These are phyloP conservation scores for Boechera stricta DNA, from an alignment of 345 rosid genomes.

Conservation along the genomic window DNA sequence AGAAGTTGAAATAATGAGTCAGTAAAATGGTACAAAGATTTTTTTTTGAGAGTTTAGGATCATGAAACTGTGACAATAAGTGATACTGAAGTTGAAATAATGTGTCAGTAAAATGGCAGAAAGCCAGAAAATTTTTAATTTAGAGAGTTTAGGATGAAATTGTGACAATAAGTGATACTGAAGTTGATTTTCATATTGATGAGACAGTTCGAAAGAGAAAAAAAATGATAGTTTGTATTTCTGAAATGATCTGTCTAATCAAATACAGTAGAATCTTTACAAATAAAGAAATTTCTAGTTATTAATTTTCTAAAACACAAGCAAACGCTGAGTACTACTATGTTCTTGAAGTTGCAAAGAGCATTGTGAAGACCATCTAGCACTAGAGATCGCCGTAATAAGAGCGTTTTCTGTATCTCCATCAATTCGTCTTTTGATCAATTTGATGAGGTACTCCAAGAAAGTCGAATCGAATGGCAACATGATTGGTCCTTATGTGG, in stretches of 20 bases:
- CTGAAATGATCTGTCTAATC: not conserved
- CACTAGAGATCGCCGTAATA: not conserved
- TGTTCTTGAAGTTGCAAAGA: not conserved
- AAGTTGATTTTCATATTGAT: not conserved
- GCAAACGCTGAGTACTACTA: not conserved
- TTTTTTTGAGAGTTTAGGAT: too few species aligned
- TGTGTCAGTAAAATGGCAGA: too few species aligned
- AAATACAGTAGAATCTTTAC: not conserved
- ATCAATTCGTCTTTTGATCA: slow-evolving; percentile 1
- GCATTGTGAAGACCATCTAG: slow-evolving; percentile 10
- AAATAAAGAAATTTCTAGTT: not conserved
- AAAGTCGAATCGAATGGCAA: slow-evolving; percentile 42
- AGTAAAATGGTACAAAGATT: too few species aligned
- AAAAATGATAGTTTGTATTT: not conserved
- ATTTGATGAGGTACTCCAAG: slow-evolving; percentile 37
- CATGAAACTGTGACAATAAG: too few species aligned
- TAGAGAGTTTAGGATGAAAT: not conserved
- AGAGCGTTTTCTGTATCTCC: slow-evolving; percentile 24
- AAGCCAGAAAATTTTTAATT: too few species aligned
- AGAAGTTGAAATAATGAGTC: too few species aligned
- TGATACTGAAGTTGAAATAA: too few species aligned
- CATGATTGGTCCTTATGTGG: slow-evolving; percentile 39
- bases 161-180: not conserved
- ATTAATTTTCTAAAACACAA: not conserved
- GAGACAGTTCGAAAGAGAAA: not conserved